A percentile compares a stretch with the other conserved stretches of the same genome.
Evolutionary conservation across 2,329 filamentous ascomycete species (phyloP).

Genomic region (Blastomyces gilchristii): DNA sequence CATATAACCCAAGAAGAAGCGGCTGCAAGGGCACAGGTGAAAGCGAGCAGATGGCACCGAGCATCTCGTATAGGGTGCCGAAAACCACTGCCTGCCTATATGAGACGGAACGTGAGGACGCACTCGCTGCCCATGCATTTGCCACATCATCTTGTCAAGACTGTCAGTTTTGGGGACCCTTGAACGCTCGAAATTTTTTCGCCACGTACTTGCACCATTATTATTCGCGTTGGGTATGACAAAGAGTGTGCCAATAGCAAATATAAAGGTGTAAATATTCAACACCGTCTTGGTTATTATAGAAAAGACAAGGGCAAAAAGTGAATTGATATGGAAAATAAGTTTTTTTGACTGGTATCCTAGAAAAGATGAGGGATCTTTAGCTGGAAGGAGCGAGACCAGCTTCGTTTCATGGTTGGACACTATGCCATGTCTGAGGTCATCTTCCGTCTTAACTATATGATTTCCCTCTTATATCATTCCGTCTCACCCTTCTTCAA

Average conservation of each 20-base stretch:
- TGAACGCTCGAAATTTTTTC: background rate
- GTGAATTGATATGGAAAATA: background rate
- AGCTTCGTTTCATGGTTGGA: background rate
- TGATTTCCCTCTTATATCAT: background rate
- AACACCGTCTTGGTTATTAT: slow-evolving; percentile 44
- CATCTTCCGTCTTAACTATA: background rate
- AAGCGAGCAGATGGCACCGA: slow-evolving; percentile 58
- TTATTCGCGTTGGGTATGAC: slow-evolving; percentile 67
- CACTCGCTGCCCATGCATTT: slow-evolving; percentile 71
- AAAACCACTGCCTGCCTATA: slow-evolving; percentile 60
- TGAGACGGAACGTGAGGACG: slow-evolving; percentile 66
- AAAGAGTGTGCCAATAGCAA: slow-evolving; percentile 66
- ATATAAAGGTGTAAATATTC: slow-evolving; percentile 58
- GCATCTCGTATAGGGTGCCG: slow-evolving; percentile 56
- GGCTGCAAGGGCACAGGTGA: slow-evolving; percentile 53
- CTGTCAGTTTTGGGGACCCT: slow-evolving; percentile 5
- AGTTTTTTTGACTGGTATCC: background rate
- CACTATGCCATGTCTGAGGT: background rate
- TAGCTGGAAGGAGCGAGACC: background rate
- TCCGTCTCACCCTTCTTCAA: background rate
- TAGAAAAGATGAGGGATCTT: background rate
- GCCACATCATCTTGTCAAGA: slow-evolving; percentile 60
- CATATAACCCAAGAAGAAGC: slow-evolving; percentile 69
- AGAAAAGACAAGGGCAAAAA: background rate
- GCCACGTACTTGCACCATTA: slow-evolving; percentile 61